phyloP scores from a whole-genome alignment of 1,284 basidiomycete species.

The Acaromyces ingoldii region DNA sequence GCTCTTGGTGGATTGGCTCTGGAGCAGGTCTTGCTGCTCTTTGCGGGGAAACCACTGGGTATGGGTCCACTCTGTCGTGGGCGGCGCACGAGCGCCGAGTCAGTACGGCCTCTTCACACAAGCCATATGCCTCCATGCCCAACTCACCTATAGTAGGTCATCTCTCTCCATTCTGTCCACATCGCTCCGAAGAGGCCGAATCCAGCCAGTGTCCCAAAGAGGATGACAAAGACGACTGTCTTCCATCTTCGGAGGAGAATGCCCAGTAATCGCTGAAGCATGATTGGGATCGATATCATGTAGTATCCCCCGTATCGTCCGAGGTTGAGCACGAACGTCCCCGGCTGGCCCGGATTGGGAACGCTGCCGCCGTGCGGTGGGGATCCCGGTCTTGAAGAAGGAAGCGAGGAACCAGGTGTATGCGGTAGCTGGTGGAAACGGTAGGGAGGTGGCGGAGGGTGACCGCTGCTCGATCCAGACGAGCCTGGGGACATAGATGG shows the following conservation, averaged over 20 bases:
- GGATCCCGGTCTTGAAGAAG: slow-evolving; percentile 31
- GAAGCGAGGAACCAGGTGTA: slow-evolving; percentile 33
- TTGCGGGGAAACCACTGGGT: slow-evolving; percentile 32
- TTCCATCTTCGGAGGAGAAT: slow-evolving; percentile 43
- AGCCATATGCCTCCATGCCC: background rate
- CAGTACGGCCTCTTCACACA: background rate
- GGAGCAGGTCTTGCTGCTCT: slow-evolving; percentile 11
- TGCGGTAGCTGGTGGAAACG: slow-evolving; percentile 39
- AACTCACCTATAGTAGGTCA: slow-evolving; percentile 45
- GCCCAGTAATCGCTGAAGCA: slow-evolving; percentile 26
- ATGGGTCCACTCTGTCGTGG: slow-evolving; percentile 35
- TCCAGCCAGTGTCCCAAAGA: slow-evolving; percentile 35
- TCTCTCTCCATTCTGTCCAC: slow-evolving; percentile 50
- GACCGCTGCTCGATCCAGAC: slow-evolving; percentile 2
- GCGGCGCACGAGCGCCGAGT: background rate
- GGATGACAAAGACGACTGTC: slow-evolving; percentile 37
- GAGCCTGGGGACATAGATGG: slow-evolving; percentile 6
- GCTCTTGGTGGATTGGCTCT: slow-evolving; percentile 11
- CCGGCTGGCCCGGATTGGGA: slow-evolving; percentile 18
- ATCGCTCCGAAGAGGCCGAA: slow-evolving; percentile 44
- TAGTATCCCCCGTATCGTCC: slow-evolving; percentile 42
- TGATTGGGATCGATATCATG: slow-evolving; percentile 30
- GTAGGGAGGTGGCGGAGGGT: slow-evolving; percentile 35
- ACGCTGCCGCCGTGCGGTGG: slow-evolving; percentile 41
- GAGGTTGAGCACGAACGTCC: slow-evolving; percentile 38